Evolutionary conservation across 2,329 filamentous ascomycete species (phyloP), one percentile per base, ranked within the genome.

Genomic region (Onygenales sp.): DNA sequence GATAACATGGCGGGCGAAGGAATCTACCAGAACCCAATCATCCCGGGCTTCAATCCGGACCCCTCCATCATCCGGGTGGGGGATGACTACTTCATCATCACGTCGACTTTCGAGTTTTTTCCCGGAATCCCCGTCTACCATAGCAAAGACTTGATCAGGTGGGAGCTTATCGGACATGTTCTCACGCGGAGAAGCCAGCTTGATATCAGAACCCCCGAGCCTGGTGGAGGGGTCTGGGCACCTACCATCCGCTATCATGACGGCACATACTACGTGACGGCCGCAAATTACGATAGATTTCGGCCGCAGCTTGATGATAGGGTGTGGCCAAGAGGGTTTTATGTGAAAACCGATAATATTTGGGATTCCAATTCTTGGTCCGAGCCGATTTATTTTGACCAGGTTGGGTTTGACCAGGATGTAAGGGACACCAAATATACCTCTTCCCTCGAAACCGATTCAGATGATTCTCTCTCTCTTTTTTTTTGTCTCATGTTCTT

Each of bases 61-160:
- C 81, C 82, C 0, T 82, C 80, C 0, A 73, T 80, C 41, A 58
- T 79, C 9, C 69, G 77, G 2, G 74, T 79, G 17, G 68, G 68
- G 7, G 59, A 70, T 43, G 75, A 78, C 59, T 84, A 78, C 62
- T 84, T 79, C 63, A 73, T 84, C 32, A 78, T 77, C 39, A 84
- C 79, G 3, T 84, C 81, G 0, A 80, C 79, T 0, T 84, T 85
- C 54, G 81, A 84, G 62, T 81, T 75, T 63, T 83, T 81, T 55
- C 81, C 81, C 0, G 80, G 79, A 3, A 76, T 77, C n/a, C 78
- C 80, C 11, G 79, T 85, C 54, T 82, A 84, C 59, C 74, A 80
- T 31, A 81, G 77, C 17, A 76, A 66, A 7, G 73, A 76, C 57
- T 60, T 75, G 38, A 64, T 71, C 33, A 63, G 65, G 14, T 74